Evolutionary conservation across 345 rosid species (phyloP), one percentile per base, ranked within the genome.

Genomic region (Brassica incana): DNA sequence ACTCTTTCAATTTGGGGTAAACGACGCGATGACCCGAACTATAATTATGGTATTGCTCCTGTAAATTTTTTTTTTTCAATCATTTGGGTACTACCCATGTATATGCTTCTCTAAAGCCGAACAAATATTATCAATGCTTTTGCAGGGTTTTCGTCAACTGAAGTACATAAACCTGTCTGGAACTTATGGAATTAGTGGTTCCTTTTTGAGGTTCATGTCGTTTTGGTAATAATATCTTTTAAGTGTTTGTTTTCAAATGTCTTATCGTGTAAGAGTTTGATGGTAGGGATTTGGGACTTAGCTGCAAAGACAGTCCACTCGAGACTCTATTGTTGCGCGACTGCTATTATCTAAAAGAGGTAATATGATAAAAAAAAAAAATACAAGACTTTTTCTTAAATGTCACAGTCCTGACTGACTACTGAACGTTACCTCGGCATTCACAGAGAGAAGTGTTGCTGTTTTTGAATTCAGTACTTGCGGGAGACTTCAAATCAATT

Each of bases 301-400:
- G 73, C 43, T 25, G 83, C 33, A 88, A 85, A 36, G 92, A 90
- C 66, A 88, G 79, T 80, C 82, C 84, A 72, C 84, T 94, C 74
- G 92, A 94, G 85, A 86, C 88, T 85, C 72, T 94, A 77, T 83
- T 89, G 80, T 84, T 94, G 66, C 81, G 94, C 72, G 87, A 90
- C 79, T 92, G 95, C 87, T 81, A 77, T 88, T 78, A 78, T 84
- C 90, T 92, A 70, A 83, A 87, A 81, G 96, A 89, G 96, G 98
- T 88, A 45, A n/a, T 45, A 73, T 27, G 30, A 86, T 20, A 20
- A 54, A 40, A 10, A 18, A n/a, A n/a, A 48, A 25, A 69, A 67
- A 59, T 59, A 58, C 14, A 14, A 8, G 23, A 10, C n/a, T 25
- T 65, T 74, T 50, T 67, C 23, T 73, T 73, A 67, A 16, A 65